Evolutionary conservation across 208 protist genomes (phyloP).

Genomic region (Acanthamoeba lenticulata): DNA sequence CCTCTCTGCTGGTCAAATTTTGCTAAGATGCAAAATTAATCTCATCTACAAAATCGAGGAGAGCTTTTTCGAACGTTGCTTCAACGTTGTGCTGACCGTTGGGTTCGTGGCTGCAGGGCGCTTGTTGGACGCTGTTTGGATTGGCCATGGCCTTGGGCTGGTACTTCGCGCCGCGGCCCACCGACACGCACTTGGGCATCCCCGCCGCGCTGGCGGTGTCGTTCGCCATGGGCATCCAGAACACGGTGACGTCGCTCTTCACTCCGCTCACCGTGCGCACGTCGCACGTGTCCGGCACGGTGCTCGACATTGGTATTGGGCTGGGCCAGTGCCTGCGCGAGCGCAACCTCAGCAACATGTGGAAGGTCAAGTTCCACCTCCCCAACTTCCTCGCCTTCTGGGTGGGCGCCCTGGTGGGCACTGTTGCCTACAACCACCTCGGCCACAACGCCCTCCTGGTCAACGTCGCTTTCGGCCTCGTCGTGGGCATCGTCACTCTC

Average conservation of each 20-base stretch:
- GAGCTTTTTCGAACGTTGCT: no score
- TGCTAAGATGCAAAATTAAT: not conserved
- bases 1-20: not conserved
- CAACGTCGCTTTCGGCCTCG: constrained; percentile 39
- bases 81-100: not conserved
- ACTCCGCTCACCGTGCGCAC: constrained; percentile 1
- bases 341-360: constrained; percentile 19
- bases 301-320: not conserved
- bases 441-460: constrained; percentile 33
- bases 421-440: constrained; percentile 26
- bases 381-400: constrained; percentile 47
- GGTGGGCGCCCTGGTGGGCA: constrained; percentile 8
- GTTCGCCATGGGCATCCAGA: constrained; percentile 34
- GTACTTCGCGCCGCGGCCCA: constrained; percentile 3
- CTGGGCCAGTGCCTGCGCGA: constrained; percentile 34
- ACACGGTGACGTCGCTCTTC: constrained; percentile 20
- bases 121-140: not conserved
- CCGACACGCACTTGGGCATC: not conserved
- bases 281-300: constrained; percentile 13
- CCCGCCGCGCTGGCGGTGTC: not conserved
- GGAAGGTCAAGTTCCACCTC: constrained; percentile 31
- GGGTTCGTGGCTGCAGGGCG: not conserved
- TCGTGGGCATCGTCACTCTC: not conserved
- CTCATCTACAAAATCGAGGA: no score
- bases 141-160: not conserved